Evolutionary conservation across 768 basidiomycete genomes (phyloP).

Genomic region (Agrocybe chaxingu): DNA sequence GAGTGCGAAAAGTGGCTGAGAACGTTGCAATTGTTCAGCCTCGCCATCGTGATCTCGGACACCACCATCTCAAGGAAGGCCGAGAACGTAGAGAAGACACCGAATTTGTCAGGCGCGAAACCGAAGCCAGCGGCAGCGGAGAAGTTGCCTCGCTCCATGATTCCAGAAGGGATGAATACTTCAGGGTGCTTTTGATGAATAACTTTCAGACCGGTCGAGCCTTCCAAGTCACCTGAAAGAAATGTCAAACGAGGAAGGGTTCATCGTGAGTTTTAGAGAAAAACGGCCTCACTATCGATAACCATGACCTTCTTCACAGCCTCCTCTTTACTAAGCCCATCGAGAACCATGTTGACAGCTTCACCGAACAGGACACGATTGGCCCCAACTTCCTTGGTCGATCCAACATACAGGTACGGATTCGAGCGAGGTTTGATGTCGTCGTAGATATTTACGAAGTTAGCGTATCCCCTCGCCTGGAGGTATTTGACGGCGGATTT

Average conservation of each 20-base stretch:
- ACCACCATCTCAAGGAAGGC: conserved; percentile 91
- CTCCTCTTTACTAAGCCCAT: conserved; percentile 72
- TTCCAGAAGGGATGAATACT: conserved; percentile 80
- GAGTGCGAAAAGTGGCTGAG: conserved; percentile 89
- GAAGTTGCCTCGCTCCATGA: conserved; percentile 85
- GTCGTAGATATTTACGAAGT: conserved; percentile 52
- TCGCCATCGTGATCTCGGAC: conserved; percentile 91
- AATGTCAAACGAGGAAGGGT: conserved; percentile 7
- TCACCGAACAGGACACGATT: conserved; percentile 86
- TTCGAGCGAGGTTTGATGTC: conserved; percentile 57
- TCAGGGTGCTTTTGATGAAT: conserved; percentile 91
- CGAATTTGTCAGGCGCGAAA: conserved; percentile 76
- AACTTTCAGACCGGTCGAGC: conserved; percentile 83
- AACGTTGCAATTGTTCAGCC: conserved; percentile 85
- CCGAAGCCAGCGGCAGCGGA: conserved; percentile 87
- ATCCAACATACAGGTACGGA: conserved; percentile 66
- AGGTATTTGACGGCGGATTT: conserved; percentile 79
- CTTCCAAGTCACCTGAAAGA: conserved; percentile 71
- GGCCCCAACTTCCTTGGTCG: conserved; percentile 71
- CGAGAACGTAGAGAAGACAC: conserved; percentile 88
- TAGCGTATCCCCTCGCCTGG: conserved; percentile 53
- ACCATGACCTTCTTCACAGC: conserved; percentile 80
- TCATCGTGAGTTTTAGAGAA: background rate
- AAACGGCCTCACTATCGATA: conserved; percentile 66
- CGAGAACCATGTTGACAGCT: conserved; percentile 76